Conservation (phyloP, 169 alveolate species). For the Fabrea salina region DNA sequence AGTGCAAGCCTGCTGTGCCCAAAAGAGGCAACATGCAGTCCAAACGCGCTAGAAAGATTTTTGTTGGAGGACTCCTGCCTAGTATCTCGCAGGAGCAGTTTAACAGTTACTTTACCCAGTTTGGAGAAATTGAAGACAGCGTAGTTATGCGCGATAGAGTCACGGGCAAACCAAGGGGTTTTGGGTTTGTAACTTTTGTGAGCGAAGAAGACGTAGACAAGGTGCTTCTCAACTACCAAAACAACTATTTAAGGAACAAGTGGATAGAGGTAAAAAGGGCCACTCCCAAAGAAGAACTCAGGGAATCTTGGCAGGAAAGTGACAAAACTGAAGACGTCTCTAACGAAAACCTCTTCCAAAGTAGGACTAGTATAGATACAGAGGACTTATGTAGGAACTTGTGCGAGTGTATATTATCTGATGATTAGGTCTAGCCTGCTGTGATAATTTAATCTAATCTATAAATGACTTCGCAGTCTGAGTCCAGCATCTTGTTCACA, state of each 20-base stretch:
- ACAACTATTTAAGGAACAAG: conserved; percentile 78
- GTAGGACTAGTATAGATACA: background rate
- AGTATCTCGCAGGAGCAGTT: conserved; percentile 72
- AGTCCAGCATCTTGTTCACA: too few species aligned
- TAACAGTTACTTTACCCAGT: conserved; percentile 76
- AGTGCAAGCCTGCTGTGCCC: conserved; percentile 81
- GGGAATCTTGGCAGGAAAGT: background rate
- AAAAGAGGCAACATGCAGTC: conserved; percentile 34
- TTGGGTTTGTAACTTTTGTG: conserved; percentile 88
- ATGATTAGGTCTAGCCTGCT: too few species aligned
- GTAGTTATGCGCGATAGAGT: conserved; percentile 81
- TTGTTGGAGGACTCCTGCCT: conserved; percentile 86
- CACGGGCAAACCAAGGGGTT: conserved; percentile 90
- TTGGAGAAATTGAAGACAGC: conserved; percentile 85
- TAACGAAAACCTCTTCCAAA: background rate
- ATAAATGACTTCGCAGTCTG: too few species aligned
- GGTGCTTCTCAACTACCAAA: conserved; percentile 69
- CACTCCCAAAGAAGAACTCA: conserved; percentile 68
- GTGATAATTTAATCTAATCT: too few species aligned
- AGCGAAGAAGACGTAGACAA: conserved; percentile 73
- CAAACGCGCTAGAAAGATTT: conserved; percentile 62
- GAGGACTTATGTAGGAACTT: conserved; percentile 15
- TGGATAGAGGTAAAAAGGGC: conserved; percentile 91
- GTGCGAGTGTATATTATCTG: background rate
- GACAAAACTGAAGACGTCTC: background rate